Conservation (phyloP, 1,139 yeast genomes). For the Pichia sp. region DNA sequence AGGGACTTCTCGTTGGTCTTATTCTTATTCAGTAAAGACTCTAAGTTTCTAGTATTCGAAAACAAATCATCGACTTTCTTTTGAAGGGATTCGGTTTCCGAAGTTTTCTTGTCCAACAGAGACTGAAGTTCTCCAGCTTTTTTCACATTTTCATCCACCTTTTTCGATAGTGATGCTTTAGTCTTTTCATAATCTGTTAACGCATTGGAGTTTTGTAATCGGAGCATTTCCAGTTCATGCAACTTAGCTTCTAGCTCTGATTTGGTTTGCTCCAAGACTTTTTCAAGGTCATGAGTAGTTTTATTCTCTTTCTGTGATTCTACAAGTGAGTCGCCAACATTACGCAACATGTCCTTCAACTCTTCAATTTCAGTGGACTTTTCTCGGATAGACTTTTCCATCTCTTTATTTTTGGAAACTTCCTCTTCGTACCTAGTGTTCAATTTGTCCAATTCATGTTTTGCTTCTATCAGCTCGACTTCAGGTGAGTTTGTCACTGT, state of each 20-base stretch:
- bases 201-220: slow-evolving; percentile 34
- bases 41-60: slow-evolving; percentile 33
- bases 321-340: slow-evolving; percentile 73
- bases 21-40: slow-evolving; percentile 9
- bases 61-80: slow-evolving; percentile 18
- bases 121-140: slow-evolving; percentile 10
- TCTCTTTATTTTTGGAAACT: slow-evolving; percentile 8
- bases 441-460: slow-evolving; percentile 20
- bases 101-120: slow-evolving; percentile 12
- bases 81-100: slow-evolving; percentile 12
- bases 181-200: slow-evolving; percentile 34
- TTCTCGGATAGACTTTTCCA: slow-evolving; percentile 14
- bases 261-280: slow-evolving; percentile 15
- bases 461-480: slow-evolving; percentile 25
- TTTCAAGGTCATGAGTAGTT: slow-evolving; percentile 20
- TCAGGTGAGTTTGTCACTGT: slow-evolving; percentile 1
- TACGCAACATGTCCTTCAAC: slow-evolving; percentile 66
- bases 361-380: slow-evolving; percentile 52
- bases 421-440: slow-evolving; percentile 23
- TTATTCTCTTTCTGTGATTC: slow-evolving; percentile 33
- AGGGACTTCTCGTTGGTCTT: slow-evolving; percentile 15
- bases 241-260: slow-evolving; percentile 26
- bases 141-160: slow-evolving; percentile 18
- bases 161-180: slow-evolving; percentile 23
- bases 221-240: slow-evolving; percentile 33